phyloP scores from a whole-genome alignment of 805 yeast species.

The Hanseniaspora valbyensis region DNA sequence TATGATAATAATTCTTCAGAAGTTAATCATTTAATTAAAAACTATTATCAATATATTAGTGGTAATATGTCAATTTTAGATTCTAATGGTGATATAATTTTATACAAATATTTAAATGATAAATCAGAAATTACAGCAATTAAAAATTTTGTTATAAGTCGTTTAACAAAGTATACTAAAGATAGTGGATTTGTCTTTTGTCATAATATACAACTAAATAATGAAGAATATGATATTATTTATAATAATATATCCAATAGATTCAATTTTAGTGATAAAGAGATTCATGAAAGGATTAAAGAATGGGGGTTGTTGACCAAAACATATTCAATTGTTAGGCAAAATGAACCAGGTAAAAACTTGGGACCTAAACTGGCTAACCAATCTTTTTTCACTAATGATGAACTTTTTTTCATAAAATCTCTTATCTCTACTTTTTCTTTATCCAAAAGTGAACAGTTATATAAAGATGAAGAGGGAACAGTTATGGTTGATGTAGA shows the following conservation, averaged over 20 bases:
- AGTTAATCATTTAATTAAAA: background rate
- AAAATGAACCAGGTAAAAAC: background rate
- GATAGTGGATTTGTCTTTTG: background rate
- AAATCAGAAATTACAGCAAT: background rate
- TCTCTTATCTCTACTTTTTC: background rate
- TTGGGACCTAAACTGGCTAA: background rate
- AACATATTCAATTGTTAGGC: background rate
- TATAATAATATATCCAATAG: slow-evolving; percentile 1
- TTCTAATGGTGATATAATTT: background rate
- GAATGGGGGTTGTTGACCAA: slow-evolving; percentile 9
- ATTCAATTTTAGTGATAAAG: background rate
- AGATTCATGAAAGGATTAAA: background rate
- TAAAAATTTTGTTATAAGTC: background rate
- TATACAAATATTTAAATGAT: background rate
- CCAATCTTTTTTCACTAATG: slow-evolving; percentile 7
- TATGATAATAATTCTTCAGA: background rate
- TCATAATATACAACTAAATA: background rate
- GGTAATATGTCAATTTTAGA: slow-evolving; percentile 3
- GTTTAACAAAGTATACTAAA: no score
- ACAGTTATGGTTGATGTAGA: background rate
- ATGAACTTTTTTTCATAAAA: slow-evolving; percentile 11
- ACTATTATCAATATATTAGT: background rate
- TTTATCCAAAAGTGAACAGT: background rate
- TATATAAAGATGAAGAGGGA: background rate
- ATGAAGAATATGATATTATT: slow-evolving; percentile 4